Evolutionary conservation across 2,329 filamentous ascomycete genomes (phyloP).

Genomic region (Pseudomassariella vexata): DNA sequence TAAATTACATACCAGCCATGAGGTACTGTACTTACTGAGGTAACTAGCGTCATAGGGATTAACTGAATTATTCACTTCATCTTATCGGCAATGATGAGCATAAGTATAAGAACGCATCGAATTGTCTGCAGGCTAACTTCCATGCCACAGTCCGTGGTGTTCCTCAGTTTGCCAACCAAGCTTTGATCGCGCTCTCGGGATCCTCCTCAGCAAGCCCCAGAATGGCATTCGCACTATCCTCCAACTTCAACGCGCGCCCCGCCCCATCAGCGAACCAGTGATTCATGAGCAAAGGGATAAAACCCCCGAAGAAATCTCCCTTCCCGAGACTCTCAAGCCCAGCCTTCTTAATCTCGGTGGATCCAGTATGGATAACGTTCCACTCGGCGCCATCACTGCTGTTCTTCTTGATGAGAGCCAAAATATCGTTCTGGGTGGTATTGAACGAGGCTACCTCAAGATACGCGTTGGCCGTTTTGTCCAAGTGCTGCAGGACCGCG

Average conservation of each 20-base stretch:
- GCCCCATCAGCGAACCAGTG: slow-evolving; percentile 9
- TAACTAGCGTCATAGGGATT: no score
- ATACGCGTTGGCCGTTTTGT: slow-evolving; percentile 40
- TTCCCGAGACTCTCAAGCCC: neutral
- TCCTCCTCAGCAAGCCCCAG: slow-evolving; percentile 10
- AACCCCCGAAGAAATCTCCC: slow-evolving; percentile 4
- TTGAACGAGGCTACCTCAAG: slow-evolving; percentile 42
- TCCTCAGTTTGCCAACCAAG: neutral
- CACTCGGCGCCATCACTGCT: slow-evolving; percentile 37
- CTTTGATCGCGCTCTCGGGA: neutral
- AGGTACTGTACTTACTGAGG: no score
- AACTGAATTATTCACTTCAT: no score
- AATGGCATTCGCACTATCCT: slow-evolving; percentile 7
- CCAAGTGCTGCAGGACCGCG: slow-evolving; percentile 31
- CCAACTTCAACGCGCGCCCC: slow-evolving; percentile 3
- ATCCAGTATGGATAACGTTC: slow-evolving; percentile 25
- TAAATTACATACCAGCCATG: no score
- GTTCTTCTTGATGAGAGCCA: slow-evolving; percentile 36
- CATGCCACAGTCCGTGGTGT: no score
- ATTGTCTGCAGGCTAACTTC: no score
- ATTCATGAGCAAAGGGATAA: slow-evolving; percentile 7
- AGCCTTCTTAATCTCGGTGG: neutral
- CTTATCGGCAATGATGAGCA: no score
- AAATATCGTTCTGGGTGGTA: slow-evolving; percentile 40
- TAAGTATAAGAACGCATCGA: no score